phyloP scores from a whole-genome alignment of 768 basidiomycete genomes.

The Suillus subalutaceus region DNA sequence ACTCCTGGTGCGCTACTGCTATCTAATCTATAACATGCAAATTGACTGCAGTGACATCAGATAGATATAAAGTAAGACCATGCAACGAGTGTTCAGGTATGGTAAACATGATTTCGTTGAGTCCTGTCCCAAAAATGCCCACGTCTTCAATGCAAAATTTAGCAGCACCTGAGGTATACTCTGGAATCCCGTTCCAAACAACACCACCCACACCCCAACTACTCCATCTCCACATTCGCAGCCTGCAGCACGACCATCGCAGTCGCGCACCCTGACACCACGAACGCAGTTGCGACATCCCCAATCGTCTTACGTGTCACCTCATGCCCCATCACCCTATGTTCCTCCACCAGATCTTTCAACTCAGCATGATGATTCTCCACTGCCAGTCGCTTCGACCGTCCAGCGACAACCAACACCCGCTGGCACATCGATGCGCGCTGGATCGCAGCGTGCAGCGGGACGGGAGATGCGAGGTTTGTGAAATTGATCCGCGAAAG shows the following conservation, averaged over 20 bases:
- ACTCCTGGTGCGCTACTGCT: neutral
- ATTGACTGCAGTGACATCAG: neutral
- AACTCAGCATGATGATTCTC: constrained; percentile 77
- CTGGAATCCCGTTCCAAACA: neutral
- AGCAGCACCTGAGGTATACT: neutral
- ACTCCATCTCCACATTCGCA: constrained; percentile 33
- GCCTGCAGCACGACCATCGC: constrained; percentile 75
- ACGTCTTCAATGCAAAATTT: neutral
- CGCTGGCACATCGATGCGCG: constrained; percentile 39
- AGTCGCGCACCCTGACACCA: constrained; percentile 51
- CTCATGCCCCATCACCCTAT: constrained; percentile 20
- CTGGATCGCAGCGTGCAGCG: constrained; percentile 57
- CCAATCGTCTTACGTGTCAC: constrained; percentile 79
- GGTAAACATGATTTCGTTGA: neutral
- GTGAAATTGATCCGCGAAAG: constrained; percentile 66
- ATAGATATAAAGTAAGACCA: neutral
- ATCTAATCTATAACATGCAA: neutral
- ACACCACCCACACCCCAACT: neutral
- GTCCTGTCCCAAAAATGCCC: neutral
- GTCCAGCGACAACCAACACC: constrained; percentile 69
- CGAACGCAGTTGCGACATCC: constrained; percentile 82
- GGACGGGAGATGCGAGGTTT: constrained; percentile 54
- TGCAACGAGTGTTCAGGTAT: neutral
- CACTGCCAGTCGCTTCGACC: constrained; percentile 72
- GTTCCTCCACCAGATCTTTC: constrained; percentile 57